phyloP scores from a whole-genome alignment of 2,329 filamentous ascomycete species.

The Laburnicola sp. region DNA sequence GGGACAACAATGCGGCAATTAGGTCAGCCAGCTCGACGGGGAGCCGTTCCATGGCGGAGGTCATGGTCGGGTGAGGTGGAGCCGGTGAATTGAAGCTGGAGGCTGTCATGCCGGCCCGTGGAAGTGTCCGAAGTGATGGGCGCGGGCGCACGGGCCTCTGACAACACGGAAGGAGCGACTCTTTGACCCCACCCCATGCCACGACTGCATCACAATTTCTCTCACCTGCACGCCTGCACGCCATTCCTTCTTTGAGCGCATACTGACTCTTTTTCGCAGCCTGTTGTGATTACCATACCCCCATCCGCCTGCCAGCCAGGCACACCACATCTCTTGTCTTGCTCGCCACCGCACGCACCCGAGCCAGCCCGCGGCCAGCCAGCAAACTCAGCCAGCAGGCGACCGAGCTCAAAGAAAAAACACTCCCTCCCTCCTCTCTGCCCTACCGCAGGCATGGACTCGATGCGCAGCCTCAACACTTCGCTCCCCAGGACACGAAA shows the following conservation, averaged over 20 bases:
- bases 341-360: neutral
- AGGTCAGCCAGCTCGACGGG: slow-evolving; percentile 36
- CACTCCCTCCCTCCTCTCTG: neutral
- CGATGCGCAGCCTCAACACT: slow-evolving; percentile 48
- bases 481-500: slow-evolving; percentile 43
- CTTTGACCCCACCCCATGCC: neutral
- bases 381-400: neutral
- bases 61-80: slow-evolving; percentile 18
- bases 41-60: slow-evolving; percentile 29
- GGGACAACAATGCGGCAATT: slow-evolving; percentile 21
- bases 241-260: neutral
- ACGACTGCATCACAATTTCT: neutral
- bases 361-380: neutral
- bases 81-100: neutral
- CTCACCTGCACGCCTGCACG: neutral
- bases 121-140: neutral
- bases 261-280: neutral
- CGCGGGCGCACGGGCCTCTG: slow-evolving; percentile 3
- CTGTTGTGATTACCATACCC: too few species aligned
- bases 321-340: neutral
- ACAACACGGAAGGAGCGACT: neutral
- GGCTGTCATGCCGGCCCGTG: neutral
- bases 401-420: neutral
- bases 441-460: slow-evolving; percentile 36
- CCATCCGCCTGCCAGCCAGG: neutral